Base-by-base conservation (phyloP, 2,329 filamentous ascomycete species). In the Aspergillus persii region DNA sequence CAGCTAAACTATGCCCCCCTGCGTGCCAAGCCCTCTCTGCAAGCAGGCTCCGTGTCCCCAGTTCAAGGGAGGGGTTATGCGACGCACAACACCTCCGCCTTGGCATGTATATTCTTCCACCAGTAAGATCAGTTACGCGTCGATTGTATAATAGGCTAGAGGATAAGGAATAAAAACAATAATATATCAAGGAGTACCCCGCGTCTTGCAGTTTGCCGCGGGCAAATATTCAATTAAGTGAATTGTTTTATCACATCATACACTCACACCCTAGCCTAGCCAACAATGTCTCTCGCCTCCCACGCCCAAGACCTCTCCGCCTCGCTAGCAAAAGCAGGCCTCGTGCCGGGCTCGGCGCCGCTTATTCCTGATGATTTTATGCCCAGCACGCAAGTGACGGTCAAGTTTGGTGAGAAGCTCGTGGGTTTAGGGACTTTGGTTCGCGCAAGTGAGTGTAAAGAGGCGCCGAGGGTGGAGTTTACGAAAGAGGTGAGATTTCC, bases 371-470 rank as follows among this genome's bases (percentile, higher is more conserved):
- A 53, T 4, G 18, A 57, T 31, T 62, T 65, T 29, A 49, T 18
- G 1, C 63, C 61, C 6, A 41, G 58, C 5, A 59, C 50, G 2
- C 39, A 57, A 2, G 50, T 65, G 2, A n/a, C 41, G 1, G 49
- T 65, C 26, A 2, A 47, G 9, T 65, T 60, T 23, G 59, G 55
- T 4, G 41, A 60, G 2, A 63, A 54, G 27, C 8, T 26, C 1
- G 57, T 65, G 0, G 33, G 36, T 1, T 44, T 58, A 2, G 63
- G 63, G 8, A 63, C 60, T 29, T 11, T 65, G 1, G 60, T 65
- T 48, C 52, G 63, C 4, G 63, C 58, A 4, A 60, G 63, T n/a
- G 61, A 63, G 39, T 62, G 61, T 30, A 61, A 61, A 23, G 5
- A 27, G 3, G 56, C 58, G 1, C 63, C 63, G 26, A 54, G 8